Evolutionary conservation across 2,329 filamentous ascomycete genomes (phyloP).

Genomic region (Blastomyces silverae): DNA sequence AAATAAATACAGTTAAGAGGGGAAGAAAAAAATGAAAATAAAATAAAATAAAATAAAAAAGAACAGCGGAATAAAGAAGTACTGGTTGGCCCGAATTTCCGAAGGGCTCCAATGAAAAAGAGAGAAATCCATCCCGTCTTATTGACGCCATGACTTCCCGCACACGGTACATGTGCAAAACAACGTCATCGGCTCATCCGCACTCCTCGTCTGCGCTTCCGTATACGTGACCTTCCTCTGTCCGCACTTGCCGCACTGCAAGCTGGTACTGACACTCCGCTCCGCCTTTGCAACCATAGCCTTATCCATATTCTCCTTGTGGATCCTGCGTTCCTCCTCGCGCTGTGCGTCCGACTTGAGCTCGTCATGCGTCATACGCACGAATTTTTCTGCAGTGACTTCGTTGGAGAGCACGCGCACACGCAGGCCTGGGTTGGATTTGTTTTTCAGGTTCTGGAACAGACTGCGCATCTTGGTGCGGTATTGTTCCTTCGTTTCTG

Average conservation of each 20-base stretch:
- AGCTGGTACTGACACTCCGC: conserved; percentile 78
- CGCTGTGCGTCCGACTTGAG: conserved; percentile 80
- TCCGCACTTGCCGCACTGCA: conserved; percentile 87
- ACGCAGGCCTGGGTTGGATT: conserved; percentile 72
- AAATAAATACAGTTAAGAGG: not conserved
- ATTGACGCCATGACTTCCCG: conserved; percentile 44
- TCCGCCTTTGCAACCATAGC: conserved; percentile 90
- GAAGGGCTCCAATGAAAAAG: not conserved
- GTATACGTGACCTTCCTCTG: conserved; percentile 92
- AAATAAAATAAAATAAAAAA: no score
- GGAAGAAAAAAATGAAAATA: not conserved
- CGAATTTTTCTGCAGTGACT: conserved; percentile 66
- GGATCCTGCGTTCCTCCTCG: conserved; percentile 65
- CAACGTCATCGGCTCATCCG: conserved; percentile 71
- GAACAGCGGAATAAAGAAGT: not conserved
- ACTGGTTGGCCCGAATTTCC: not conserved
- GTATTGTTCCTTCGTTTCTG: conserved; percentile 66
- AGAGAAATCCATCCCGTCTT: not conserved
- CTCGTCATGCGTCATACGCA: conserved; percentile 81
- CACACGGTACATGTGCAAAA: conserved; percentile 46
- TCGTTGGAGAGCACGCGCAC: conserved; percentile 67
- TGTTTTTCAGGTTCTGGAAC: conserved; percentile 91
- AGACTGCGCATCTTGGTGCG: conserved; percentile 83
- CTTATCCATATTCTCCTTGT: conserved; percentile 93
- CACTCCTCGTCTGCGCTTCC: conserved; percentile 89